Conservation (phyloP, 371 early-diverging fungal genomes). For the Mortierella sp. region DNA sequence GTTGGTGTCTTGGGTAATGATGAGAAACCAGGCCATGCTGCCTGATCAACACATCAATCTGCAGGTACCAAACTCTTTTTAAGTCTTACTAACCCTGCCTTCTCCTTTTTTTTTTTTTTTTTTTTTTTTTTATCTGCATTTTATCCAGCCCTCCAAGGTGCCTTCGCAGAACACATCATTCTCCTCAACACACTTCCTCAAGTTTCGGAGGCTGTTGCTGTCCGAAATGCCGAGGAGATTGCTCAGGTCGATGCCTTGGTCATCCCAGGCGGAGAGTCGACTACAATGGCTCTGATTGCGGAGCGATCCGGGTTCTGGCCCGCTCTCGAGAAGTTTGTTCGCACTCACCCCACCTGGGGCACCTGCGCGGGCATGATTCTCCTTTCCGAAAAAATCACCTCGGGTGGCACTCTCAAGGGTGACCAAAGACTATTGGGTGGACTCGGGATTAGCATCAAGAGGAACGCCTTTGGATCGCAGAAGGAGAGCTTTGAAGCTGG, state of each 20-base stretch:
- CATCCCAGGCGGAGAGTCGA: constrained; percentile 96
- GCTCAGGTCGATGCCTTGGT: constrained; percentile 84
- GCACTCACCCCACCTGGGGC: constrained; percentile 89
- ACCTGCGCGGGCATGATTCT: constrained; percentile 98
- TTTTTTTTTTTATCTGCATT: background rate
- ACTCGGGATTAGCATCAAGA: constrained; percentile 82
- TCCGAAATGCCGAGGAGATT: constrained; percentile 73
- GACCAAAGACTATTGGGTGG: constrained; percentile 89
- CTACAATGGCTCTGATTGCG: constrained; percentile 91
- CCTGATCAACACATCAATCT: constrained; percentile 16
- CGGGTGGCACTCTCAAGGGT: constrained; percentile 79
- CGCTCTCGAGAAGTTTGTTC: constrained; percentile 78
- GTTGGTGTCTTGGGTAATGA: constrained; percentile 48
- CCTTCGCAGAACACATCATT: constrained; percentile 90
- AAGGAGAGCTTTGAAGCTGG: constrained; percentile 85
- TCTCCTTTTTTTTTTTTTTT: background rate
- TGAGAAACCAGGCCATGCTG: background rate
- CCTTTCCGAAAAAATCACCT: constrained; percentile 73
- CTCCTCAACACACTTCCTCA: constrained; percentile 71
- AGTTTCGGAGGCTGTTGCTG: constrained; percentile 70
- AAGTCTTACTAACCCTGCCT: background rate
- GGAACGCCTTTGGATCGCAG: constrained; percentile 96
- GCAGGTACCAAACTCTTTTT: background rate
- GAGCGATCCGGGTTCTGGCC: constrained; percentile 85
- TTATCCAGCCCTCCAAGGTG: constrained; percentile 88